Percentiles rank a stretch among this genome's conserved stretches.
Conservation (phyloP, 139 green algal genomes). For the Dunaliella primolecta region DNA sequence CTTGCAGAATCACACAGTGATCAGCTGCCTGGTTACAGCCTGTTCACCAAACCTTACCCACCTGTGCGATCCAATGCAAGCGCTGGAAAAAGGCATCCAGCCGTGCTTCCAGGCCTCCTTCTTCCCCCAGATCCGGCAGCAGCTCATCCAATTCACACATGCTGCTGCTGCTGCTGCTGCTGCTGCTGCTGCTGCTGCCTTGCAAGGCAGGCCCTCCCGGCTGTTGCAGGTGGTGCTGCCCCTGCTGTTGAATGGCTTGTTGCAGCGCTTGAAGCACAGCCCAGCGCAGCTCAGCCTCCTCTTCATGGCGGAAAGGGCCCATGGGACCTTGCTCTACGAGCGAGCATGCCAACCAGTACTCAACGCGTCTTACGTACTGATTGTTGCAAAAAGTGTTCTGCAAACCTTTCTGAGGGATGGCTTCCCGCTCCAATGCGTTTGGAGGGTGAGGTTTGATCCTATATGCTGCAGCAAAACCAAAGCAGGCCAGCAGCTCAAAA, state of each 20-base stretch:
- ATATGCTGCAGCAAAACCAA: too few species aligned
- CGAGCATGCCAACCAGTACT: too few species aligned
- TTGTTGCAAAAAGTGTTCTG: too few species aligned
- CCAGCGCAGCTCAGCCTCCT: constrained; percentile 3
- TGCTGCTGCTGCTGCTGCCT: background rate
- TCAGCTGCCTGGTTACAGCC: too few species aligned
- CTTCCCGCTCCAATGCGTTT: too few species aligned
- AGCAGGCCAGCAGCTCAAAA: too few species aligned
- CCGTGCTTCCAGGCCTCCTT: background rate
- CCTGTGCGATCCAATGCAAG: constrained; percentile 16
- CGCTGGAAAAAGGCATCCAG: constrained; percentile 15
- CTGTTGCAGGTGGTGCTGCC: background rate
- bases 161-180: background rate
- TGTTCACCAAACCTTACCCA: too few species aligned
- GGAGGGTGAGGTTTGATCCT: too few species aligned
- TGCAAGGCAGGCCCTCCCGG: too few species aligned
- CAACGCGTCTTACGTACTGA: too few species aligned
- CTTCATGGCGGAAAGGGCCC: constrained; percentile 3
- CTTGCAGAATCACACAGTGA: too few species aligned
- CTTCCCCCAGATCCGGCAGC: background rate
- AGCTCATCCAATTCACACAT: background rate
- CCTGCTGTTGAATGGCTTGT: background rate
- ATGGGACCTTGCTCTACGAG: background rate
- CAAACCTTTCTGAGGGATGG: too few species aligned
- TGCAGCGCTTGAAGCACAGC: constrained; percentile 14